Evolutionary conservation across 352 stramenopile species (phyloP).

Genomic region (Globisporangium mamillatum): DNA sequence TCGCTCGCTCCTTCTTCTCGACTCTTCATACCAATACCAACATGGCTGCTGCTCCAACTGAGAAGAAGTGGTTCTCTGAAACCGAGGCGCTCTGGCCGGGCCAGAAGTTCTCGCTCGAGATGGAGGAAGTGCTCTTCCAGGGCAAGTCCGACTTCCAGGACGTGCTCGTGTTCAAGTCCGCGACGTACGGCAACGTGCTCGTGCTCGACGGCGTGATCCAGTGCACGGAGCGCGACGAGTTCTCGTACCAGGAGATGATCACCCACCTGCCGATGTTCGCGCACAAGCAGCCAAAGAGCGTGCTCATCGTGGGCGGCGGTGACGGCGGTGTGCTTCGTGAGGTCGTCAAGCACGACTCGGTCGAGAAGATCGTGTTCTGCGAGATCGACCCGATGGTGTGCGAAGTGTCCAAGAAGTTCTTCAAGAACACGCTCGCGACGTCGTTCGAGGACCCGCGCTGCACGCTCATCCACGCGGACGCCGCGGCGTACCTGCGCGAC

Average conservation of each 20-base stretch:
- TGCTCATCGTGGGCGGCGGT: conserved; percentile 97
- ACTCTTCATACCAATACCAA: neutral
- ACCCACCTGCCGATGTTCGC: conserved; percentile 97
- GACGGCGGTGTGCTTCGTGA: conserved; percentile 98
- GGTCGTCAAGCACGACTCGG: conserved; percentile 90
- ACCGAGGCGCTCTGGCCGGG: conserved; percentile 94
- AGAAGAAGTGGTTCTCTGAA: conserved; percentile 94
- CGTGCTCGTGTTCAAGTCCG: conserved; percentile 98
- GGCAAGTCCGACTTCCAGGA: conserved; percentile 98
- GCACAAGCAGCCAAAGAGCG: conserved; percentile 93
- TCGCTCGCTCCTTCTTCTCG: conserved; percentile 1
- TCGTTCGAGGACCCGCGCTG: conserved; percentile 96
- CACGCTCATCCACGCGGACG: conserved; percentile 92
- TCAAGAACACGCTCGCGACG: conserved; percentile 86
- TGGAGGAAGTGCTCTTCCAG: conserved; percentile 94
- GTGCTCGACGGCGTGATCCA: conserved; percentile 99
- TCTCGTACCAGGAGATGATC: conserved; percentile 99
- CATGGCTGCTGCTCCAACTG: conserved; percentile 35
- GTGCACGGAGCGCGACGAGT: conserved; percentile 98
- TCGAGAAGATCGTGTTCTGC: conserved; percentile 98
- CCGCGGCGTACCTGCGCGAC: conserved; percentile 84
- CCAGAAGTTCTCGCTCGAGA: conserved; percentile 91
- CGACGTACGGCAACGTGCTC: conserved; percentile 97
- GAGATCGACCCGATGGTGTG: conserved; percentile 99
- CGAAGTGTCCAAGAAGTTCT: conserved; percentile 93